phyloP scores from a whole-genome alignment of 805 yeast species.

The Lachancea sp. region DNA sequence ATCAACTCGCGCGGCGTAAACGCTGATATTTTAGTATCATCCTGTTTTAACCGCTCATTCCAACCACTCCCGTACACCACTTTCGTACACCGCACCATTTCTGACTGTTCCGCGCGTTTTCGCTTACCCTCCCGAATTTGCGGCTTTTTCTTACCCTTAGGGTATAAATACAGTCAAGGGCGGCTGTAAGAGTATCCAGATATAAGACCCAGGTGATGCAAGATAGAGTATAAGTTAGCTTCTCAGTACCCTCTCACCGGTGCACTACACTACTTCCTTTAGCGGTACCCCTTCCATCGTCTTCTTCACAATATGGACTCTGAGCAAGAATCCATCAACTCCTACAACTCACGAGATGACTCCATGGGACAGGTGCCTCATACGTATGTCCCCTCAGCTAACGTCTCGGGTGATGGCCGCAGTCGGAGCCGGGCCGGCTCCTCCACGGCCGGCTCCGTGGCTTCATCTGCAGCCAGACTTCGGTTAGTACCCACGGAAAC shows the following conservation, averaged over 20 bases:
- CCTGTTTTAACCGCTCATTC: too few species aligned
- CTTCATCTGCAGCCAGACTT: constrained; percentile 3
- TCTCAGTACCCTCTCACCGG: too few species aligned
- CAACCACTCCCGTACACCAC: too few species aligned
- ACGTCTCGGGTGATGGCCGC: constrained; percentile 3
- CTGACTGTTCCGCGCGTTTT: constrained; percentile 1
- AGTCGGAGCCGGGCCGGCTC: constrained; percentile 5
- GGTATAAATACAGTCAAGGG: not conserved
- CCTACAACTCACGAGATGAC: constrained; percentile 17
- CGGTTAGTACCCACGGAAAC: constrained; percentile 52
- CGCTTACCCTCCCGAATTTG: constrained; percentile 5
- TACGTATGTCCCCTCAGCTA: constrained; percentile 12
- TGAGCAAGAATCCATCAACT: constrained; percentile 19
- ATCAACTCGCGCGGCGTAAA: too few species aligned
- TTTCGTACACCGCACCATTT: not conserved
- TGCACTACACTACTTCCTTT: too few species aligned
- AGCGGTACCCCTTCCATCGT: too few species aligned
- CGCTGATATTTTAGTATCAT: too few species aligned
- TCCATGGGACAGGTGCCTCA: constrained; percentile 14
- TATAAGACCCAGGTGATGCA: too few species aligned
- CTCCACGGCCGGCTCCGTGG: constrained; percentile 7
- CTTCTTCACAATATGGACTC: too few species aligned
- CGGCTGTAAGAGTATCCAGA: too few species aligned
- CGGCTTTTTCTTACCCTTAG: not conserved
- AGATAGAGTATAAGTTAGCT: too few species aligned